Percentiles rank a stretch among this genome's conserved stretches.
These are phyloP conservation scores for Cupressus sempervirens DNA, from an alignment of 75 land plant genomes.

Conservation along the genomic window DNA sequence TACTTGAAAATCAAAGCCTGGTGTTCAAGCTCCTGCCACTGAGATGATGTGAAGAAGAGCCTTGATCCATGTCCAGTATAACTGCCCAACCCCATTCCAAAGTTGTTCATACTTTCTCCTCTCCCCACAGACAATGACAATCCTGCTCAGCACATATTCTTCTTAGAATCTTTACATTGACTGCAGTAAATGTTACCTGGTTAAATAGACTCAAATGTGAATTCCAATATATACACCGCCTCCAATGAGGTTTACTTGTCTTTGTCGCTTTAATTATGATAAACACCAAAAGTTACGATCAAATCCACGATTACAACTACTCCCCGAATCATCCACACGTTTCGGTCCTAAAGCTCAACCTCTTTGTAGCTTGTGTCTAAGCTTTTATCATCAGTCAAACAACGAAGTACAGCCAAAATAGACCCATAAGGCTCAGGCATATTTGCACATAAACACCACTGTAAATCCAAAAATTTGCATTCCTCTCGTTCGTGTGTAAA, in stretches of 20 bases:
- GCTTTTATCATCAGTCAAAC: too few species aligned
- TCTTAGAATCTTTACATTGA: background rate
- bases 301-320: background rate
- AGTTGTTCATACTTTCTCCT: slow-evolving; percentile 13
- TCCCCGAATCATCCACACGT: background rate
- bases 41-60: slow-evolving; percentile 29
- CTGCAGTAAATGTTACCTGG: background rate
- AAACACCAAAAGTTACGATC: background rate
- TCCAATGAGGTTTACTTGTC: background rate
- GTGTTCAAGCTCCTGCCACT: slow-evolving; percentile 54
- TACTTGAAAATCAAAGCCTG: slow-evolving; percentile 52
- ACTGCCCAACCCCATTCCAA: slow-evolving; percentile 12
- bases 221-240: background rate
- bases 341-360: background rate
- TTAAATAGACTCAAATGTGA: background rate
- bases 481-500: too few species aligned
- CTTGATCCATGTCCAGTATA: slow-evolving; percentile 11
- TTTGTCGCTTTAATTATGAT: background rate
- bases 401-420: too few species aligned
- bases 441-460: too few species aligned
- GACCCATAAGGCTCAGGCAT: too few species aligned
- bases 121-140: slow-evolving; percentile 6
- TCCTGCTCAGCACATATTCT: background rate
- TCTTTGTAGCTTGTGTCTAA: too few species aligned
- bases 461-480: too few species aligned